These are phyloP conservation scores for Brassica nigra DNA, from an alignment of 345 rosid genomes.

Conservation along the genomic window DNA sequence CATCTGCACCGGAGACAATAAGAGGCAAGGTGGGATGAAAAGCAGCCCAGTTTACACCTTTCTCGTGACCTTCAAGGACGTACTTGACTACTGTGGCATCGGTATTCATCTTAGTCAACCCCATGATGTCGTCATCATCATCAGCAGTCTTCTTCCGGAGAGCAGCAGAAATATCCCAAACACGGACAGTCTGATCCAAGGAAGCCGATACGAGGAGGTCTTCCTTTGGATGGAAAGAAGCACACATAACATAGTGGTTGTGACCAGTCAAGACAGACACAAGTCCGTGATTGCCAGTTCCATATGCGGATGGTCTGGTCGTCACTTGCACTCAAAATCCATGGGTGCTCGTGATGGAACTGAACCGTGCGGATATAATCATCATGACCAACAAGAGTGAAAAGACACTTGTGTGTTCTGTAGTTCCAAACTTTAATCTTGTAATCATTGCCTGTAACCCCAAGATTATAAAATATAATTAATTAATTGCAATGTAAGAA, in stretches of 20 bases:
- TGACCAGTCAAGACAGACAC: constrained; percentile 97
- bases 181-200: constrained; percentile 94
- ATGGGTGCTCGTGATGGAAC: constrained; percentile 93
- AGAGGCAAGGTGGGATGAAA: constrained; percentile 95
- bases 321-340: constrained; percentile 99
- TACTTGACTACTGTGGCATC: constrained; percentile 86
- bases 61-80: constrained; percentile 96
- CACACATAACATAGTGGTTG: constrained; percentile 99
- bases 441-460: constrained; percentile 80
- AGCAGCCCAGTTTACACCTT: constrained; percentile 99
- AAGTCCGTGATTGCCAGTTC: constrained; percentile 99
- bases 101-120: constrained; percentile 88
- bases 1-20: constrained; percentile 98
- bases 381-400: constrained; percentile 95
- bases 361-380: constrained; percentile 97
- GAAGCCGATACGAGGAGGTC: constrained; percentile 98
- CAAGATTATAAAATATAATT: constrained; percentile 7
- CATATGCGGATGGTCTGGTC: constrained; percentile 98
- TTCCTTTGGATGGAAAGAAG: constrained; percentile 94
- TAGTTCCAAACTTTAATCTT: constrained; percentile 98
- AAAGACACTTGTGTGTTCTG: constrained; percentile 84
- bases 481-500: too few species aligned
- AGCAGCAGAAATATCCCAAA: constrained; percentile 88
- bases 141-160: constrained; percentile 75
- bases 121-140: constrained; percentile 82